These are phyloP conservation scores for Rhynchospora breviuscula DNA, from an alignment of 176 grass and related monocot species.

Conservation along the genomic window DNA sequence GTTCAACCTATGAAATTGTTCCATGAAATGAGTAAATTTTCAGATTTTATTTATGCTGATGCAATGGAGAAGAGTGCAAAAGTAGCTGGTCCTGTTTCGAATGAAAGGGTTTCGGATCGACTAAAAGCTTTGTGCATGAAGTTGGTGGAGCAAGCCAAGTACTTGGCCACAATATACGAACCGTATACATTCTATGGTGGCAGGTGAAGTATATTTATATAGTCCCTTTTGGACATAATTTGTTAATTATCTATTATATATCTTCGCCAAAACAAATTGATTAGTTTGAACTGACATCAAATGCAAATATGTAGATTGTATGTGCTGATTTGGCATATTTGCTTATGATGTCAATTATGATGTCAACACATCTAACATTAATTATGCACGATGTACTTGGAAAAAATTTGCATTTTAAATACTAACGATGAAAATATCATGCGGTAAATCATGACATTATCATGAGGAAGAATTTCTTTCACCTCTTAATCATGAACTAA, in stretches of 20 bases:
- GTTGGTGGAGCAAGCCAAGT: conserved; percentile 63
- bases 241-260: not conserved
- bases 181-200: conserved; percentile 92
- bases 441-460: not conserved
- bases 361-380: no score
- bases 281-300: not conserved
- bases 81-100: not conserved
- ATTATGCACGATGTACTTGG: not conserved
- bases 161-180: conserved; percentile 80
- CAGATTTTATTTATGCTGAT: conserved; percentile 50
- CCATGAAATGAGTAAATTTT: conserved; percentile 66
- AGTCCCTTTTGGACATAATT: not conserved
- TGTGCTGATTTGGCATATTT: no score
- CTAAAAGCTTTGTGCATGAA: conserved; percentile 49
- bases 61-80: conserved; percentile 41
- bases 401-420: not conserved
- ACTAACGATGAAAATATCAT: not conserved
- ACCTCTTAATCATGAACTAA: conserved; percentile 3
- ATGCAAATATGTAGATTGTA: no score
- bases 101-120: conserved; percentile 31
- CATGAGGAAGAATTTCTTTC: not conserved
- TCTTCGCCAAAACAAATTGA: not conserved
- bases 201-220: conserved; percentile 37
- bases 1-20: conserved; percentile 65
- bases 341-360: no score